phyloP scores from a whole-genome alignment of 176 grass and related monocot species.

The Musa acuminata region DNA sequence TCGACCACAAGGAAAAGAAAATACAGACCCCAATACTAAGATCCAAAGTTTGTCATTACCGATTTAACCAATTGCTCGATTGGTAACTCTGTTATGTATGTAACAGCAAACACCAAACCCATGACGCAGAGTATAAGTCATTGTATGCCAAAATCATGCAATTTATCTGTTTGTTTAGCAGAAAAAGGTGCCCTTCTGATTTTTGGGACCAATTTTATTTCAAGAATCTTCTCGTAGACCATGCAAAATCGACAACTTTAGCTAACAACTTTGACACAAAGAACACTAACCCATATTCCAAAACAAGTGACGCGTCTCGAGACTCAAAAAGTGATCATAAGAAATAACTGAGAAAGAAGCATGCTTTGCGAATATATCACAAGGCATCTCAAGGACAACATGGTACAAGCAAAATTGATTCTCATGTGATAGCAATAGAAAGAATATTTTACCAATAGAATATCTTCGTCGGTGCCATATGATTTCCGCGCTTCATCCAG shows the following conservation, averaged over 20 bases:
- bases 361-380: background rate
- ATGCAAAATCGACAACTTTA: background rate
- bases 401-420: too few species aligned
- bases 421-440: background rate
- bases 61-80: too few species aligned
- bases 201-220: background rate
- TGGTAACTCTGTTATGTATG: background rate
- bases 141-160: background rate
- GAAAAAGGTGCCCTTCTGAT: background rate
- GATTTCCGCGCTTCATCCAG: slow-evolving; percentile 90
- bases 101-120: background rate
- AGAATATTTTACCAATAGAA: slow-evolving; percentile 60
- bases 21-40: too few species aligned
- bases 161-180: background rate
- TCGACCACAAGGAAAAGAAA: too few species aligned
- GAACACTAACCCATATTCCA: background rate
- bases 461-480: slow-evolving; percentile 91
- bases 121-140: background rate
- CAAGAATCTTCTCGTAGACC: background rate
- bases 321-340: background rate
- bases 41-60: too few species aligned
- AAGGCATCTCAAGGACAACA: background rate
- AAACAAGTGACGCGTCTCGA: background rate
- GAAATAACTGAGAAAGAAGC: background rate
- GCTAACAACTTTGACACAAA: background rate